A percentile compares a stretch with the other conserved stretches of the same genome.
Conservation (phyloP, 2,329 filamentous ascomycete species). For the Claviceps sorghi region DNA sequence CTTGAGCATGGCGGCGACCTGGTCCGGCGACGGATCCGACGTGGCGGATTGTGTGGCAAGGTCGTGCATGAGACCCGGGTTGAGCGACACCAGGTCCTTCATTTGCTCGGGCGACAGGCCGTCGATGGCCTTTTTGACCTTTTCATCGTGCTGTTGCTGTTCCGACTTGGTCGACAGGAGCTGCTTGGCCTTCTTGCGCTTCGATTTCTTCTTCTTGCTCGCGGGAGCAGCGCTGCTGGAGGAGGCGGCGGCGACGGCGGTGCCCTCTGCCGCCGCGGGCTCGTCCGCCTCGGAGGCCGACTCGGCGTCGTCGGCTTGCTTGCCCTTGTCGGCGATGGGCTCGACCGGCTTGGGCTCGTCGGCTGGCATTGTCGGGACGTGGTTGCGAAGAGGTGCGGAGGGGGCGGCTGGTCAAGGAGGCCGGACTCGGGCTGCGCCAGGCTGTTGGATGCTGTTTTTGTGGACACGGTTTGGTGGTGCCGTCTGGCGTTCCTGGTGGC, state of each 20-base stretch:
- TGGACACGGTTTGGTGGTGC: too few species aligned
- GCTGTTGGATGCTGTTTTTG: background rate
- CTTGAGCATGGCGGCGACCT: conserved; percentile 39
- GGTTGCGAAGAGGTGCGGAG: background rate
- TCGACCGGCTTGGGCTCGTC: conserved; percentile 52
- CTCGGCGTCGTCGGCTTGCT: conserved; percentile 27
- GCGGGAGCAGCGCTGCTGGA: conserved; percentile 11
- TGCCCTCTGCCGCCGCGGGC: conserved; percentile 22
- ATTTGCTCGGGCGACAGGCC: conserved; percentile 42
- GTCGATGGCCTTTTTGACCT: conserved; percentile 35
- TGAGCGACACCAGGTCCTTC: conserved; percentile 53
- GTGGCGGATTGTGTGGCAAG: conserved; percentile 21
- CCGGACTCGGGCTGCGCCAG: background rate
- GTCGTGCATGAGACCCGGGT: conserved; percentile 57
- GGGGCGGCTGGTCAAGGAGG: too few species aligned
- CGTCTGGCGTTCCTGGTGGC: too few species aligned
- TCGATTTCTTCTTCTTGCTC: conserved; percentile 40
- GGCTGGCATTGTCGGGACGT: conserved; percentile 23
- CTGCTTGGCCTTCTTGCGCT: conserved; percentile 45
- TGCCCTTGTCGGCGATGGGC: conserved; percentile 33
- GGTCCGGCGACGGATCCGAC: conserved; percentile 22
- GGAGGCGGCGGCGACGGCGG: too few species aligned
- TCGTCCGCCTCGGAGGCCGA: conserved; percentile 34
- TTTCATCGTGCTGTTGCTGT: conserved; percentile 21
- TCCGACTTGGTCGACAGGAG: conserved; percentile 22